These are phyloP conservation scores for Picochlorum sp. DNA, from an alignment of 139 green algal species.

Conservation along the genomic window DNA sequence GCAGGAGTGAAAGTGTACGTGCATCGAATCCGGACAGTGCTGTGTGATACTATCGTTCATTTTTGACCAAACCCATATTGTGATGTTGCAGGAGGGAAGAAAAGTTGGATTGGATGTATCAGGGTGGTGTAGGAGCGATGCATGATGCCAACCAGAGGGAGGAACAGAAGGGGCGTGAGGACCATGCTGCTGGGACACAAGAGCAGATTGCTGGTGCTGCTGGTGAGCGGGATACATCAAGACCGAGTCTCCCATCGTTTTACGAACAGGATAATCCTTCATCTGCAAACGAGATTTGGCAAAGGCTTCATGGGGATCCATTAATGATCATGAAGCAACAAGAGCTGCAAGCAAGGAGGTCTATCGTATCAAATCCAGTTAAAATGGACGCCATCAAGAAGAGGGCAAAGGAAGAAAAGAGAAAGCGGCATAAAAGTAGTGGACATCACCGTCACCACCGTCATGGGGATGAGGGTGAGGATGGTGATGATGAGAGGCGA, in stretches of 20 bases:
- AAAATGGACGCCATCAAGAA: conserved; percentile 32
- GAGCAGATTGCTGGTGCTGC: background rate
- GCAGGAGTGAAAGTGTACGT: conserved; percentile 51
- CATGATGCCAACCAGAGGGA: conserved; percentile 63
- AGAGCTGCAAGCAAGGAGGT: conserved; percentile 49
- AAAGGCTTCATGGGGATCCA: conserved; percentile 81
- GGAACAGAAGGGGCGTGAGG: conserved; percentile 48
- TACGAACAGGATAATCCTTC: conserved; percentile 50
- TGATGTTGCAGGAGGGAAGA: conserved; percentile 43
- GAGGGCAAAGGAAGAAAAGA: conserved; percentile 32
- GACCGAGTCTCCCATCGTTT: conserved; percentile 47
- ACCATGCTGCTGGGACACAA: conserved; percentile 8
- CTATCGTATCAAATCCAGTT: conserved; percentile 57
- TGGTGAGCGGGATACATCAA: conserved; percentile 7
- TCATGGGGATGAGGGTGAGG: conserved; percentile 9
- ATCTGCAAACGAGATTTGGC: conserved; percentile 84
- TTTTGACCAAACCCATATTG: background rate
- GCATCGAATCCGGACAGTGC: background rate
- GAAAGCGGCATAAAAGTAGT: conserved; percentile 47
- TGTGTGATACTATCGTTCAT: background rate
- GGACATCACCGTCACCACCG: conserved; percentile 28
- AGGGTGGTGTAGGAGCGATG: conserved; percentile 60
- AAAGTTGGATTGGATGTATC: conserved; percentile 96
- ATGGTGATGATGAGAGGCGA: background rate
- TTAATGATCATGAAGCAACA: conserved; percentile 77